phyloP scores from a whole-genome alignment of 768 basidiomycete genomes.

The Lactifluus volemus region DNA sequence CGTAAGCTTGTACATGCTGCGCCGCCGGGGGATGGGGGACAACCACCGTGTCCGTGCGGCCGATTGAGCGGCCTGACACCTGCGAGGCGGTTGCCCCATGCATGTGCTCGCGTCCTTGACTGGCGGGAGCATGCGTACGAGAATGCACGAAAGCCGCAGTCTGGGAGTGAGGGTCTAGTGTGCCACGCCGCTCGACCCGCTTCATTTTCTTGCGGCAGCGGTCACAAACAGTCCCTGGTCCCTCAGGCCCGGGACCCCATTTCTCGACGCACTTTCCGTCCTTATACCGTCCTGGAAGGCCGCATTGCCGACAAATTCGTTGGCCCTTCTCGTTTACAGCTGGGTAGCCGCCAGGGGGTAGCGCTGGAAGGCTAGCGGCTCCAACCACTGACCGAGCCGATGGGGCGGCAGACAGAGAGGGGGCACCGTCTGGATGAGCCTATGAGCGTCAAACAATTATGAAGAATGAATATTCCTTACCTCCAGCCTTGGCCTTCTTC shows the following conservation, averaged over 20 bases:
- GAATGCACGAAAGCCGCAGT: slow-evolving; percentile 7
- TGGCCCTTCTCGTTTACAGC: slow-evolving; percentile 41
- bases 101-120: slow-evolving; percentile 5
- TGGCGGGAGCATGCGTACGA: slow-evolving; percentile 1
- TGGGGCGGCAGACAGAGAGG: slow-evolving; percentile 5
- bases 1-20: slow-evolving; percentile 4
- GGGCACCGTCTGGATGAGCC: background rate
- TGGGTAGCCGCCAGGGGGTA: slow-evolving; percentile 28
- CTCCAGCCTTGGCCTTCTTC: slow-evolving; percentile 50
- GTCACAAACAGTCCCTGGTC: slow-evolving; percentile 75
- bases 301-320: slow-evolving; percentile 63
- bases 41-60: slow-evolving; percentile 17
- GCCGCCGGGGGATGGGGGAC: background rate
- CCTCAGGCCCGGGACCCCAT: slow-evolving; percentile 74
- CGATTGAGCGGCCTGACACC: slow-evolving; percentile 10
- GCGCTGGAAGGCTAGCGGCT: slow-evolving; percentile 19
- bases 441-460: background rate
- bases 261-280: slow-evolving; percentile 78
- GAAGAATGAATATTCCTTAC: slow-evolving; percentile 6
- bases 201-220: slow-evolving; percentile 80
- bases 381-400: slow-evolving; percentile 8
- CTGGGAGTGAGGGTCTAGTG: slow-evolving; percentile 36
- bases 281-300: slow-evolving; percentile 61
- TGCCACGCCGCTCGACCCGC: slow-evolving; percentile 62
- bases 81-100: slow-evolving; percentile 1